phyloP scores from a whole-genome alignment of 371 early-diverging fungal species.

The Massospora cicadina region DNA sequence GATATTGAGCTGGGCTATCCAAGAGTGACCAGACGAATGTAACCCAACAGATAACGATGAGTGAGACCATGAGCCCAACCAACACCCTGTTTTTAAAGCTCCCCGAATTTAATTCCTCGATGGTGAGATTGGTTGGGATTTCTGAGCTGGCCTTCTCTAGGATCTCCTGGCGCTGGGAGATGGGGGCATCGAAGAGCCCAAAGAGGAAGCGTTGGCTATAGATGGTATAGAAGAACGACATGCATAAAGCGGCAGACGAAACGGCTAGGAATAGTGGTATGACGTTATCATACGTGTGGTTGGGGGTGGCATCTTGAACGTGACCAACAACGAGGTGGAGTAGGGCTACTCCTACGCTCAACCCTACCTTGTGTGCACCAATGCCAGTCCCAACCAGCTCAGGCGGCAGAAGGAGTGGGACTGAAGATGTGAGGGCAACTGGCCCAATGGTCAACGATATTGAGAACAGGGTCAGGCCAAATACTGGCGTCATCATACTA shows the following conservation, averaged over 20 bases:
- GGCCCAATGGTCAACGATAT: conserved; percentile 45
- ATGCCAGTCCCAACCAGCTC: conserved; percentile 43
- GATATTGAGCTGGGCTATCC: conserved; percentile 2
- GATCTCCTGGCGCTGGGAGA: not conserved
- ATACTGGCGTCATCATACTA: conserved; percentile 25
- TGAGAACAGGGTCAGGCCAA: conserved; percentile 42
- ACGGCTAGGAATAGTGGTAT: not conserved
- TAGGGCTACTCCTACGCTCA: conserved; percentile 1
- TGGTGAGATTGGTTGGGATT: not conserved
- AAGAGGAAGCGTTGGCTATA: not conserved
- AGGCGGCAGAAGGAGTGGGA: conserved; percentile 36
- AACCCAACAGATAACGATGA: not conserved
- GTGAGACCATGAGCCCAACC: not conserved
- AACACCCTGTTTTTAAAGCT: not conserved
- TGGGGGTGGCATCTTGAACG: conserved; percentile 6
- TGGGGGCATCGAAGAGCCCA: not conserved
- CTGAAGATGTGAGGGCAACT: conserved; percentile 39
- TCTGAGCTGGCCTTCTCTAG: not conserved
- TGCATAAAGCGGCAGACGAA: not conserved
- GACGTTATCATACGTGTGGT: not conserved
- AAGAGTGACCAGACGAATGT: conserved; percentile 8
- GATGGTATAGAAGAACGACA: not conserved
- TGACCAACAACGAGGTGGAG: conserved; percentile 2
- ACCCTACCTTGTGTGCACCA: conserved; percentile 25
- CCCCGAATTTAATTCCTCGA: not conserved